Evolutionary conservation across 768 basidiomycete genomes (phyloP), one percentile per base, ranked within the genome.

Genomic region (Termitomyces heimii): DNA sequence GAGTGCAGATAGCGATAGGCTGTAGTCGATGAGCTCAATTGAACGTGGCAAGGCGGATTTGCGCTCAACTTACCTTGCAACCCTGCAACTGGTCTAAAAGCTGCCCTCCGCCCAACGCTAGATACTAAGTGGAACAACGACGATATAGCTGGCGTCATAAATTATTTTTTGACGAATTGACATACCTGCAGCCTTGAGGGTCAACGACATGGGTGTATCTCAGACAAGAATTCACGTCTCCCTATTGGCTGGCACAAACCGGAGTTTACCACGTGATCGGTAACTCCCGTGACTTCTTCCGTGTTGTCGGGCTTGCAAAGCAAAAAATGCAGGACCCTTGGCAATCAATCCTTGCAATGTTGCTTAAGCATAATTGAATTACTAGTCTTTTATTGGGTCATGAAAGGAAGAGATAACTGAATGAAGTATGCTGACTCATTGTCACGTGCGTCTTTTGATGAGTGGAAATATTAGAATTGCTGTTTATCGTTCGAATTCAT

Each of bases 1-100:
- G 79, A 71, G 64, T 88, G 85, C 22, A 91, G 65, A 42, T 77
- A 76, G 63, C 85, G 85, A 66, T 67, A 71, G 55, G 75, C 83
- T 83, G 59, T 52, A 16, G 61, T 50, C 31, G 47, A 37, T 31
- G 43, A 55, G 61, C 47, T 62, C 49, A 59, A 55, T 62, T 66
- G 56, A 61, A 59, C 62, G 46, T 51, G 50, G 54, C 46, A 56
- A 37, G 20, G 48, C 53, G 50, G 29, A 51, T 20, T 20, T 32
- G 29, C 29, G 48, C 48, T 56, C 22, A 56, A 63, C 70, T 56
- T 57, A 80, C 82, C 75, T 62, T 69, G 71, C 26, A 77, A 64
- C 62, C 75, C 75, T 48, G 77, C 67, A 62, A 73, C 71, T 54
- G 82, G 76, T 48, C 78, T 70, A 32, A 80, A 69, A 56, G 75